phyloP scores from a whole-genome alignment of 768 basidiomycete species.

The Suillus spraguei region DNA sequence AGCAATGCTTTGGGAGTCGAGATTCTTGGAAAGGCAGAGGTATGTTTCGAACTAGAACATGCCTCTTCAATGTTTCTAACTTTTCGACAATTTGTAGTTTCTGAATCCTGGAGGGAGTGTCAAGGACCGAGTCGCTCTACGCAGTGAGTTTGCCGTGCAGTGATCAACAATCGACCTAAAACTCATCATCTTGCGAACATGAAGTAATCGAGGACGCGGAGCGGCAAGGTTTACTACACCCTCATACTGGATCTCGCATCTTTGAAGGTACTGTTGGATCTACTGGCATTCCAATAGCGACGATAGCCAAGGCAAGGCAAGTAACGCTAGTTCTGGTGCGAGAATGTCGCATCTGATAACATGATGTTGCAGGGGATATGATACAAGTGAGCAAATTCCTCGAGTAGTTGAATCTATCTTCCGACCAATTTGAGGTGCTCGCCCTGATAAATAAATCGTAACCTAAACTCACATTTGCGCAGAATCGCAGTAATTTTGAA shows the following conservation, averaged over 20 bases:
- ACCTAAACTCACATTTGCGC: background rate
- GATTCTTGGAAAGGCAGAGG: conserved; percentile 95
- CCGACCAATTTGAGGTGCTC: conserved; percentile 89
- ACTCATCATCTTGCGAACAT: background rate
- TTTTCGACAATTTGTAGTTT: conserved; percentile 52
- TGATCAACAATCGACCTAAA: background rate
- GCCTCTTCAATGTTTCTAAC: background rate
- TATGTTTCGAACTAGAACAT: conserved; percentile 29
- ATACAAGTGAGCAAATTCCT: conserved; percentile 59
- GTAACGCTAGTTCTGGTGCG: conserved; percentile 16
- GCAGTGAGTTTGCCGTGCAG: conserved; percentile 55
- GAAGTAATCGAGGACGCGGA: conserved; percentile 97
- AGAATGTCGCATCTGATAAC: background rate
- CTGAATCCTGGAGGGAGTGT: conserved; percentile 97
- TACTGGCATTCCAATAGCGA: conserved; percentile 95
- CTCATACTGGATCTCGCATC: conserved; percentile 87
- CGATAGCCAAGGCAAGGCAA: conserved; percentile 85
- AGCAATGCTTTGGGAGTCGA: conserved; percentile 92
- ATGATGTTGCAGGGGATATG: conserved; percentile 68
- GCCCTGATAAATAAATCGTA: background rate
- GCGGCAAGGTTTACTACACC: conserved; percentile 74
- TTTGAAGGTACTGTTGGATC: conserved; percentile 98
- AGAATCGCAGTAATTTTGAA: conserved; percentile 89
- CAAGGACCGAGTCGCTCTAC: conserved; percentile 95
- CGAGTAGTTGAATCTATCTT: background rate